phyloP scores from a whole-genome alignment of 805 yeast genomes.

The Yarrowia sp. region DNA sequence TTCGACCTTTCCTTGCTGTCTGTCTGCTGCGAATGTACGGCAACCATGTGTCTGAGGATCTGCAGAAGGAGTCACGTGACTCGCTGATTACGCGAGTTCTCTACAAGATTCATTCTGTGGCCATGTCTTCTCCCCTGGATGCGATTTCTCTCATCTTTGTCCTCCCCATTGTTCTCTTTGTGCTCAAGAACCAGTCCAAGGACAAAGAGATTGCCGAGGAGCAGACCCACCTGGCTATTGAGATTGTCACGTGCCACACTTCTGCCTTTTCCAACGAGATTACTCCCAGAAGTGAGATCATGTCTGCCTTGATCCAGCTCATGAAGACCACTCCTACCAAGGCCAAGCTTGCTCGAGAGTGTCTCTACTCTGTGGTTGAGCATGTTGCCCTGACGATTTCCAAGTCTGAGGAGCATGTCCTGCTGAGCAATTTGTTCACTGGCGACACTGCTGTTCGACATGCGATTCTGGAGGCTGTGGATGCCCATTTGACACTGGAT shows the following conservation, averaged over 20 bases:
- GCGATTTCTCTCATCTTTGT: slow-evolving; percentile 71
- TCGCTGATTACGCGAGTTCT: slow-evolving; percentile 69
- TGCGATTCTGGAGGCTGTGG: slow-evolving; percentile 81
- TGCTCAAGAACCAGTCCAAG: slow-evolving; percentile 58
- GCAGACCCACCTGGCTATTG: slow-evolving; percentile 76
- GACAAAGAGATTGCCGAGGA: slow-evolving; percentile 89
- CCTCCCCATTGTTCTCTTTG: slow-evolving; percentile 74
- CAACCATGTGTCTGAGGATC: slow-evolving; percentile 55
- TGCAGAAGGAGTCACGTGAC: slow-evolving; percentile 59
- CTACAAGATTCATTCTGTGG: slow-evolving; percentile 74
- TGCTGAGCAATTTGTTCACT: slow-evolving; percentile 64
- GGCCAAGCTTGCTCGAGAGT: slow-evolving; percentile 82
- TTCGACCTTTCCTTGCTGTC: slow-evolving; percentile 66
- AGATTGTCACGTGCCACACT: slow-evolving; percentile 63
- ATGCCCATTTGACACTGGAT: slow-evolving; percentile 68
- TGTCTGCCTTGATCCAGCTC: slow-evolving; percentile 67
- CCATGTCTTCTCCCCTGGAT: slow-evolving; percentile 77
- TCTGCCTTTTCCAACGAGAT: slow-evolving; percentile 61
- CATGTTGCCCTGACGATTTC: slow-evolving; percentile 70
- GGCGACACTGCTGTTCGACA: slow-evolving; percentile 76
- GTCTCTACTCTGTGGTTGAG: slow-evolving; percentile 78
- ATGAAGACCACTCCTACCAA: slow-evolving; percentile 72
- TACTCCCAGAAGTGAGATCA: slow-evolving; percentile 72
- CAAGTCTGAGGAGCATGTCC: slow-evolving; percentile 61
- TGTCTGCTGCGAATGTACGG: slow-evolving; percentile 66